A percentile compares a stretch with the other conserved stretches of the same genome.
Conservation (phyloP, 768 basidiomycete species). For the Hygrocybe coccinea region DNA sequence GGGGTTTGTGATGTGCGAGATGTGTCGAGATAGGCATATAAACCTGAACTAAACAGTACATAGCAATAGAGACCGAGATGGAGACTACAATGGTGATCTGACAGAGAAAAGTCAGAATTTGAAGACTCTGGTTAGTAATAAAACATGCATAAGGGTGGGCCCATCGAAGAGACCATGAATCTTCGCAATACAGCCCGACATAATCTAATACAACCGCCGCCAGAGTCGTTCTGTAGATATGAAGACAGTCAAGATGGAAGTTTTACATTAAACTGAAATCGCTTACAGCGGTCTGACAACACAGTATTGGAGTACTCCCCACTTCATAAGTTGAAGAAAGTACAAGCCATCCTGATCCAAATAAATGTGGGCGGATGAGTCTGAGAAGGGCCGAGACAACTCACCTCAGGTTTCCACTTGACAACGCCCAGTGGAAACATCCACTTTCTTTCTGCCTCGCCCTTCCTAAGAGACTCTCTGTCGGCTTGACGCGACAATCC, state of each 20-base stretch:
- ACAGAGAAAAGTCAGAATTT: not conserved
- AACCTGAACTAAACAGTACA: slow-evolving; percentile 74
- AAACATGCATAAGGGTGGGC: slow-evolving; percentile 60
- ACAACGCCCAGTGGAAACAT: slow-evolving; percentile 63
- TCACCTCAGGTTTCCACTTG: slow-evolving; percentile 56
- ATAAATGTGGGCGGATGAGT: slow-evolving; percentile 2
- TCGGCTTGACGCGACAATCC: slow-evolving; percentile 59
- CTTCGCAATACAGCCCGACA: slow-evolving; percentile 66
- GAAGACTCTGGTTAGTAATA: not conserved
- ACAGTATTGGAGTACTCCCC: slow-evolving; percentile 71
- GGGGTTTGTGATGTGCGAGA: slow-evolving; percentile 54
- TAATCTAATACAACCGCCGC: slow-evolving; percentile 60
- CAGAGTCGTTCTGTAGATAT: slow-evolving; percentile 48
- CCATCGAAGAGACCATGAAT: slow-evolving; percentile 62
- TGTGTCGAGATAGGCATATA: slow-evolving; percentile 53
- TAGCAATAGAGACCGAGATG: slow-evolving; percentile 66
- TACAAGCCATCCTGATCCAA: slow-evolving; percentile 53
- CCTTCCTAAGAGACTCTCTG: slow-evolving; percentile 36
- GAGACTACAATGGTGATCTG: slow-evolving; percentile 61
- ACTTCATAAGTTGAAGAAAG: slow-evolving; percentile 71
- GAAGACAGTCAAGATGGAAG: not conserved
- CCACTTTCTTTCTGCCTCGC: slow-evolving; percentile 53
- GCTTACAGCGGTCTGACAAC: slow-evolving; percentile 55
- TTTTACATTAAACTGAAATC: not conserved
- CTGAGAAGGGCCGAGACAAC: slow-evolving; percentile 7